These are phyloP conservation scores for Pharnaceum exiguum DNA, from an alignment of 148 eudicot genomes.

Conservation along the genomic window DNA sequence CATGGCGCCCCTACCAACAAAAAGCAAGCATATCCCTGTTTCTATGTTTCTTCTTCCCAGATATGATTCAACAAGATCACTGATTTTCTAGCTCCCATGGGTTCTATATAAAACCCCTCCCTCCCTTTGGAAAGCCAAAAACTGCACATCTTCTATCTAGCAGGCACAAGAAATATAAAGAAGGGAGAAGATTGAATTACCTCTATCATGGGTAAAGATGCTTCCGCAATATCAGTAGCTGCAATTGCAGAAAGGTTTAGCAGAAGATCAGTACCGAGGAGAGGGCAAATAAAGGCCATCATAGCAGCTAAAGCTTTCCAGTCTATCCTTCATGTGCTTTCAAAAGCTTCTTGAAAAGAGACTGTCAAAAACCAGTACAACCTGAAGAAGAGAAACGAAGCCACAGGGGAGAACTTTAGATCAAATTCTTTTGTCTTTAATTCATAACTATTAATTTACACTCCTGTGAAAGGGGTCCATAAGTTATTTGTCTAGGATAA, in stretches of 20 bases:
- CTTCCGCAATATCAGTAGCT: slow-evolving; percentile 16
- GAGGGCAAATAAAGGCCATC: slow-evolving; percentile 49
- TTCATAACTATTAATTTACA: too few relatives aligned
- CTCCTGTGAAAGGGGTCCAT: too few relatives aligned
- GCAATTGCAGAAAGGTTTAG: slow-evolving; percentile 12
- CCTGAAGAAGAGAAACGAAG: not conserved
- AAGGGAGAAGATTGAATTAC: slow-evolving; percentile 4
- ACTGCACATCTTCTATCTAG: not conserved
- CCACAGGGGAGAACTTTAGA: not conserved
- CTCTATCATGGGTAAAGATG: slow-evolving; percentile 22
- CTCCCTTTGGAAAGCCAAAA: not conserved
- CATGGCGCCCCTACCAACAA: slow-evolving; percentile 15
- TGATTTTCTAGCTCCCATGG: not conserved
- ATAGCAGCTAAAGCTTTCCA: slow-evolving; percentile 44
- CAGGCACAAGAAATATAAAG: not conserved
- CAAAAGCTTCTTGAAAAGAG: slow-evolving; percentile 15
- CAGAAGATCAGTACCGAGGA: slow-evolving; percentile 37
- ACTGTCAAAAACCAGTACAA: not conserved
- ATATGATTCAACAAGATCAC: not conserved
- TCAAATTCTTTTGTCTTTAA: too few relatives aligned
- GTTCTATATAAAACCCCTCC: slow-evolving; percentile 7
- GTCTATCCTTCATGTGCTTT: slow-evolving; percentile 23
- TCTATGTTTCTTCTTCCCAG: not conserved
- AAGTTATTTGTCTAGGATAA: too few relatives aligned
- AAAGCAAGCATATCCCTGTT: slow-evolving; percentile 6